Percentiles rank a stretch among this genome's conserved stretches.
These are phyloP conservation scores for Batkoa obscura DNA, from an alignment of 371 early-diverging fungal genomes.

Conservation along the genomic window DNA sequence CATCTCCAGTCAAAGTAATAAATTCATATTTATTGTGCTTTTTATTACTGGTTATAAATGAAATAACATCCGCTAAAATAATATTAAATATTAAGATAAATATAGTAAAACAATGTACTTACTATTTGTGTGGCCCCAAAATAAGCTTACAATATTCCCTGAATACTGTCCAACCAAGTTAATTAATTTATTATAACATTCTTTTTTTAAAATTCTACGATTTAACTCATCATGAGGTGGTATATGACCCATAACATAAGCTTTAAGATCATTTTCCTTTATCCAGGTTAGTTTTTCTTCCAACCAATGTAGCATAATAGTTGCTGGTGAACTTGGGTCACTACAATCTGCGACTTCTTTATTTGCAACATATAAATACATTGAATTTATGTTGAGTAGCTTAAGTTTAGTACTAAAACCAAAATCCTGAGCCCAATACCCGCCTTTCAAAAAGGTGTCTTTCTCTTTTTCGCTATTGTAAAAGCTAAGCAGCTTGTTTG, in stretches of 20 bases:
- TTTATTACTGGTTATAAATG: background rate
- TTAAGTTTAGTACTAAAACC: slow-evolving; percentile 4
- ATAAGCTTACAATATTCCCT: slow-evolving; percentile 19
- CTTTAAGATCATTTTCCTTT: slow-evolving; percentile 4
- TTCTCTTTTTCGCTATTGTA: background rate
- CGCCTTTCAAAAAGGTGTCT: slow-evolving; percentile 7
- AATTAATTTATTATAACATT: slow-evolving; percentile 19
- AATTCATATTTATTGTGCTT: background rate
- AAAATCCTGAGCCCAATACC: slow-evolving; percentile 6
- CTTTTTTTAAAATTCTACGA: slow-evolving; percentile 8
- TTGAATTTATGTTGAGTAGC: slow-evolving; percentile 11
- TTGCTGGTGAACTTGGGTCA: slow-evolving; percentile 10
- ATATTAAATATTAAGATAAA: background rate
- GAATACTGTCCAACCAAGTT: slow-evolving; percentile 20
- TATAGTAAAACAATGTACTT: background rate
- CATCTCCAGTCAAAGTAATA: background rate
- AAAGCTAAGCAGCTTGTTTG: background rate
- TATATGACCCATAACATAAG: slow-evolving; percentile 24
- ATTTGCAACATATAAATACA: slow-evolving; percentile 14
- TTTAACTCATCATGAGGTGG: slow-evolving; percentile 22
- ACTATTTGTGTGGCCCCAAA: slow-evolving; percentile 18
- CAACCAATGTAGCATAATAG: slow-evolving; percentile 16
- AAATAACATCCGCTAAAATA: slow-evolving; percentile 1
- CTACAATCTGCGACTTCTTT: slow-evolving; percentile 12
- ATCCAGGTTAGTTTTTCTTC: slow-evolving; percentile 8